phyloP scores from a whole-genome alignment of 2,329 filamentous ascomycete species.

The Microsporum ferrugineum region DNA sequence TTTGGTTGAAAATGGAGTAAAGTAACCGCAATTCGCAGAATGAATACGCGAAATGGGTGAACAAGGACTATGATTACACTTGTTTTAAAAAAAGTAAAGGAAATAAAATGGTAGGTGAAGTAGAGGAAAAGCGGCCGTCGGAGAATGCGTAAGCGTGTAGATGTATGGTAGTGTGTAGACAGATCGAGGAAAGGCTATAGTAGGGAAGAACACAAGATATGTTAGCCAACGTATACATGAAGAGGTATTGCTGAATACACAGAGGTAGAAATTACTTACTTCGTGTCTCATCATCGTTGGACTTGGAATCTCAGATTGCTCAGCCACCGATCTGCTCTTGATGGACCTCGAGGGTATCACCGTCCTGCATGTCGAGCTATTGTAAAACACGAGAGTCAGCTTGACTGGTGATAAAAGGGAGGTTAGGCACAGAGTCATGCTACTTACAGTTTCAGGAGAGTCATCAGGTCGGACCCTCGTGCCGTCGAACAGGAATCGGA shows the following conservation, averaged over 20 bases:
- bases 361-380: constrained; percentile 58
- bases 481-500: constrained; percentile 95
- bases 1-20: neutral
- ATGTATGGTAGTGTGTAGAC: neutral
- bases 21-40: neutral
- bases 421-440: neutral
- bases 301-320: neutral
- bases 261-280: neutral
- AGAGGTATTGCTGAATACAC: neutral
- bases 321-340: constrained; percentile 89
- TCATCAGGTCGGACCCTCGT: constrained; percentile 79
- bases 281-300: neutral
- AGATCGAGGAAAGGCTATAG: neutral
- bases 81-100: neutral
- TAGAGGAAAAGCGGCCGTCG: neutral
- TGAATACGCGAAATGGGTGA: neutral
- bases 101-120: neutral
- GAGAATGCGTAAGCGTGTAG: neutral
- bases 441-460: constrained; percentile 78
- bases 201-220: neutral
- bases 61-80: neutral
- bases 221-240: neutral
- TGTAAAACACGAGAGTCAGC: constrained; percentile 5
- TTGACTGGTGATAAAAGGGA: neutral
- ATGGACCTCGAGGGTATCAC: constrained; percentile 91